Evolutionary conservation across 768 basidiomycete species (phyloP), one percentile per base, ranked within the genome.

Genomic region (Termitomyces sp.): DNA sequence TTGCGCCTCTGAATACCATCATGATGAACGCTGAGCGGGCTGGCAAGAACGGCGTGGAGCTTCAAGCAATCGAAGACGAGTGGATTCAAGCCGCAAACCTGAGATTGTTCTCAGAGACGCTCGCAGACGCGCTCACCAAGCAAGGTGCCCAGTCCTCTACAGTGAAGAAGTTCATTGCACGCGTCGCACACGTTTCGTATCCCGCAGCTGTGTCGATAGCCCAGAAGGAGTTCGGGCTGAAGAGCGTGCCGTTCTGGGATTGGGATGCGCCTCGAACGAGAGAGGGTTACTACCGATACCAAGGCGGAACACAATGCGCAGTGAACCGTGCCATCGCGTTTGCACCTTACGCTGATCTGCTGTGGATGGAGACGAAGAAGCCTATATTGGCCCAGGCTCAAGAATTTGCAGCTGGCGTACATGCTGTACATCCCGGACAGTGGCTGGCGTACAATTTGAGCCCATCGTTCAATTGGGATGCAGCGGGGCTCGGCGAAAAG

Each of bases 301-400:
- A 96, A 75, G 96, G 96, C 62, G 96, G 96, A 8, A 98, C 96
- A 5, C 88, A 92, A 71, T 96, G 94, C 70, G 95, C 95, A 11
- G 84, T 98, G 69, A 89, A 92, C 75, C 92, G 96, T 61, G 91
- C 91, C 18, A 80, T 95, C 61, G 94, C 94, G 32, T 98, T 93
- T 69, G 94, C 94, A 33, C 96, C 96, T 3, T 95, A 96, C 74
- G 91, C 94, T 55, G 94, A 96, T 74, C 76, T 92, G 58, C 70
- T 96, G 66, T 95, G 94, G 93, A 96, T 96, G 94, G 94, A 96
- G 81, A 99, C 97, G 50, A 94, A 94, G 80, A 90, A 85, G 67
- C 97, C 97, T 15, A 96, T 98, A 73, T 77, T 96, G 55, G 76
- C 86, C 3, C 97, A 99, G 75, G 97, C 97, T 16, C 83, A 83